Evolutionary conservation across 2,329 filamentous ascomycete species (phyloP).

Genomic region (Phoma sp.): DNA sequence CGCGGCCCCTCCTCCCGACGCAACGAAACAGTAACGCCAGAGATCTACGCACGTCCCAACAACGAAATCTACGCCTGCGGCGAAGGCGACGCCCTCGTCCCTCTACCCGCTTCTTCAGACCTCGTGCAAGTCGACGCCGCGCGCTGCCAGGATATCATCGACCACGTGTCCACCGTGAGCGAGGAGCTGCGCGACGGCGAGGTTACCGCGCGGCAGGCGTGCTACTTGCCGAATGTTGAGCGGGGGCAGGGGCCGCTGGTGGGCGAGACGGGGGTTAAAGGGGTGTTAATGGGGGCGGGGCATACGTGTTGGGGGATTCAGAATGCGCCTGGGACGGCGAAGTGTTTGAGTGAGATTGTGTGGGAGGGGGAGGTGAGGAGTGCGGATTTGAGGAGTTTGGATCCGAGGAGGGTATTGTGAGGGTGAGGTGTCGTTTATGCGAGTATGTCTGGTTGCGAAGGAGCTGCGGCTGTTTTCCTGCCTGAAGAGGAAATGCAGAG

Average conservation of each 20-base stretch:
- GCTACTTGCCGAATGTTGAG: conserved; percentile 84
- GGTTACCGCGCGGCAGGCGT: conserved; percentile 82
- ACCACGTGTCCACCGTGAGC: conserved; percentile 73
- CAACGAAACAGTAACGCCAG: conserved; percentile 73
- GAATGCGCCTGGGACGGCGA: conserved; percentile 82
- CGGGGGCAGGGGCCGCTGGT: conserved; percentile 74
- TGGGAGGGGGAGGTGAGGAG: conserved; percentile 54
- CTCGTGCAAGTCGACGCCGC: conserved; percentile 76
- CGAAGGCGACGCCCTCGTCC: conserved; percentile 78
- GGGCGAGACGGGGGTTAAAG: conserved; percentile 75
- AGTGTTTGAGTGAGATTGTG: conserved; percentile 55
- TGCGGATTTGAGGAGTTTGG: conserved; percentile 52
- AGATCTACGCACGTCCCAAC: conserved; percentile 91
- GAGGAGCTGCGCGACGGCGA: conserved; percentile 56
- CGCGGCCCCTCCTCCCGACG: conserved; percentile 46
- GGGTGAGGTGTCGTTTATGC: too few relatives aligned
- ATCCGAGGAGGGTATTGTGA: conserved; percentile 44
- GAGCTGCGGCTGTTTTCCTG: too few relatives aligned
- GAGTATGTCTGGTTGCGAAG: too few relatives aligned
- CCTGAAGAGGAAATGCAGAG: too few relatives aligned
- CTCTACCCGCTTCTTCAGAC: conserved; percentile 78
- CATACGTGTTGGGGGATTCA: conserved; percentile 99
- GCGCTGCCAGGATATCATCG: conserved; percentile 84
- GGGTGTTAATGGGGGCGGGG: conserved; percentile 82
- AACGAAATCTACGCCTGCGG: conserved; percentile 94